These are phyloP conservation scores for Lathyrus tuberosus DNA, from an alignment of 306 rosid species.

Conservation along the genomic window DNA sequence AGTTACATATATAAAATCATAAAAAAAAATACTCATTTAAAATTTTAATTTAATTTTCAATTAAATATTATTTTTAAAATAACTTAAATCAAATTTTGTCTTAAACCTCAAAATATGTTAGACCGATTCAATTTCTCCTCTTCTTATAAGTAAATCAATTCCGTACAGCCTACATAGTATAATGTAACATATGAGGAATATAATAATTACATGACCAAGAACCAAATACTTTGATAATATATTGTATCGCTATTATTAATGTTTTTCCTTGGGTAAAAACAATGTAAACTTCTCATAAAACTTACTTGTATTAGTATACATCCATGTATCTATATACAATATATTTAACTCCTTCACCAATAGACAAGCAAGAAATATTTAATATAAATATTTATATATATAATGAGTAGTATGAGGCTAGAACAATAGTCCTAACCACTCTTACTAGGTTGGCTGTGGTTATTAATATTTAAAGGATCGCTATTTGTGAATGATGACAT, in stretches of 20 bases:
- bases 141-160: no score
- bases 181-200: neutral
- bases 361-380: neutral
- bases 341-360: neutral
- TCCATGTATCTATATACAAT: neutral
- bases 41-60: no score
- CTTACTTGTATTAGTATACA: neutral
- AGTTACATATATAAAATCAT: no score
- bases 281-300: neutral
- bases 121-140: no score
- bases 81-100: no score
- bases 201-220: constrained; percentile 10
- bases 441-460: neutral
- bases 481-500: constrained; percentile 41
- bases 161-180: no score
- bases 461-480: constrained; percentile 26
- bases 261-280: neutral
- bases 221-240: neutral
- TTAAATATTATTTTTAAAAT: no score
- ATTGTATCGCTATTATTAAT: neutral
- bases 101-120: no score
- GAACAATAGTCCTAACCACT: neutral
- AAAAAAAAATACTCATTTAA: no score
- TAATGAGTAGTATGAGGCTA: no score
- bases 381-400: no score